Percentiles rank a stretch among this genome's conserved stretches.
Evolutionary conservation across 495 filamentous ascomycete species (phyloP).

Genomic region (Aspergillus indologenus): DNA sequence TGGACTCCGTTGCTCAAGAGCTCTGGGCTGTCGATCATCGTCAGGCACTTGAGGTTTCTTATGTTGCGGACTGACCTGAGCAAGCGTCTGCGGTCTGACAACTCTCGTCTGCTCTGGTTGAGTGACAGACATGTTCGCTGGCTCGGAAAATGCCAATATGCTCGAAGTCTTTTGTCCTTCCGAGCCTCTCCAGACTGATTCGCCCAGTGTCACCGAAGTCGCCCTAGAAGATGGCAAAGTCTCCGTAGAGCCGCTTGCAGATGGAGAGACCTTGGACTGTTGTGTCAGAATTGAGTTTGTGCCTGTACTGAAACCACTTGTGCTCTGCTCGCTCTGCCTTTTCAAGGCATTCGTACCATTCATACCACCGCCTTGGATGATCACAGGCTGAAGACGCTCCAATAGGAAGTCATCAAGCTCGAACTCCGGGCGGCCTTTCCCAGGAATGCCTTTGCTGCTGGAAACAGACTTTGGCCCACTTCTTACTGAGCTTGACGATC

Average conservation of each 20-base stretch:
- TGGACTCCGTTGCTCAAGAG: constrained; percentile 1
- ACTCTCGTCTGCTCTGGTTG: not conserved
- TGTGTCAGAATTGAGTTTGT: constrained; percentile 34
- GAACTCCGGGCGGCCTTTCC: constrained; percentile 45
- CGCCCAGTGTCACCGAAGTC: constrained; percentile 1
- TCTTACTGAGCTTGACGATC: constrained; percentile 55
- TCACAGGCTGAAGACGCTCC: constrained; percentile 79
- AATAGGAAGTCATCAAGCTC: constrained; percentile 67
- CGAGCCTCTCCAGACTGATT: constrained; percentile 12
- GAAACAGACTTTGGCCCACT: constrained; percentile 45
- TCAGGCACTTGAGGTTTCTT: not conserved
- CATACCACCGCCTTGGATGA: constrained; percentile 72
- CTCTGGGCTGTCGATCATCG: not conserved
- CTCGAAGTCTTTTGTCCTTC: not conserved
- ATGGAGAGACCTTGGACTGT: constrained; percentile 19
- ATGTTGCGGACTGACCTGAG: not conserved
- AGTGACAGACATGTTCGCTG: not conserved
- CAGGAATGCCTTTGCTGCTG: constrained; percentile 53
- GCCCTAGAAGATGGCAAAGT: constrained; percentile 30
- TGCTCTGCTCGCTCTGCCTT: constrained; percentile 63
- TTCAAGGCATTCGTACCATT: constrained; percentile 51
- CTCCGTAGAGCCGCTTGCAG: constrained; percentile 34
- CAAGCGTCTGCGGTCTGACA: not conserved
- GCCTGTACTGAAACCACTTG: constrained; percentile 49
- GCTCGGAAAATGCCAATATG: not conserved